Conservation (phyloP, 495 filamentous ascomycete species). For the Penicillium argentinense region DNA sequence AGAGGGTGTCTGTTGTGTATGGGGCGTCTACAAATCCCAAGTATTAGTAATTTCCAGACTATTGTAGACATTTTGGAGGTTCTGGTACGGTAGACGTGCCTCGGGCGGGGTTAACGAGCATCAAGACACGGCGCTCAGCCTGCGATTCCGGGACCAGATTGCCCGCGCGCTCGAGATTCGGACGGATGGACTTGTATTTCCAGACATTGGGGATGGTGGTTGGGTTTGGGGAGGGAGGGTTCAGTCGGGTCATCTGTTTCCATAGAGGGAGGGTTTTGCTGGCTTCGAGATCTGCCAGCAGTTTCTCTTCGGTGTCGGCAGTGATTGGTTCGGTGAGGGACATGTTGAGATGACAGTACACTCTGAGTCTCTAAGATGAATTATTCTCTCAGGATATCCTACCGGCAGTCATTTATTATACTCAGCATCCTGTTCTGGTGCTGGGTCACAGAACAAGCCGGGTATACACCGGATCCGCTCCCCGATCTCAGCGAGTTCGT, state of each 20-base stretch:
- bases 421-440: too few species aligned
- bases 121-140: constrained; percentile 47
- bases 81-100: too few species aligned
- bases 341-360: background rate
- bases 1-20: constrained; percentile 53
- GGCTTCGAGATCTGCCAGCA: constrained; percentile 21
- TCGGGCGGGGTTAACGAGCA: constrained; percentile 47
- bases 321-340: constrained; percentile 1
- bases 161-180: constrained; percentile 40
- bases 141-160: constrained; percentile 41
- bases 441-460: background rate
- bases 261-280: constrained; percentile 35
- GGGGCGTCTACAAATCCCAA: too few species aligned
- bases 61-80: too few species aligned
- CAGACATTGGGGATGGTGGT: constrained; percentile 37
- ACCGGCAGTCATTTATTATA: too few species aligned
- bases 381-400: too few species aligned
- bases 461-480: constrained; percentile 6
- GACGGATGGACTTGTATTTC: constrained; percentile 41
- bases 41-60: too few species aligned
- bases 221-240: constrained; percentile 46
- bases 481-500: background rate
- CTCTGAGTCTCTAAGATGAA: too few species aligned
- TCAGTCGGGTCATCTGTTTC: constrained; percentile 46
- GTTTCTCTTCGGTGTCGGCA: constrained; percentile 21